A percentile compares a stretch with the other conserved stretches of the same genome.
Conservation (phyloP, 2,329 filamentous ascomycete genomes). For the Chaetomium olivaceum region DNA sequence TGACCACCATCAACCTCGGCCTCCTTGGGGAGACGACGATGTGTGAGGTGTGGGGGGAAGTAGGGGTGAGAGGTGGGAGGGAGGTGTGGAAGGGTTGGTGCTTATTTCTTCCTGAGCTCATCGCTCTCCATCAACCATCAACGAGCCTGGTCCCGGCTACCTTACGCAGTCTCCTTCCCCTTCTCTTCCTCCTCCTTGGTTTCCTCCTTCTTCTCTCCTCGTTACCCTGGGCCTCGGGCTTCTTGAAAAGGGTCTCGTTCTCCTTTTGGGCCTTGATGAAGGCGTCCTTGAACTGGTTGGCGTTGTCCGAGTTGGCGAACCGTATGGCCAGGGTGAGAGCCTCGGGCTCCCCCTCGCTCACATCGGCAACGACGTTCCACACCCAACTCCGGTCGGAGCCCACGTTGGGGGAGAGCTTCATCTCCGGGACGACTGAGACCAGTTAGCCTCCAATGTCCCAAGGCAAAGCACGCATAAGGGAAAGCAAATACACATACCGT, state of each 20-base stretch:
- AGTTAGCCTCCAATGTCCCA: slow-evolving; percentile 6
- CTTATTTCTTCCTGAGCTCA: slow-evolving; percentile 29
- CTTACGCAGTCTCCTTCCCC: slow-evolving; percentile 32
- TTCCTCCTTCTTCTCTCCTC: slow-evolving; percentile 34
- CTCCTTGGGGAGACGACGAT: slow-evolving; percentile 4
- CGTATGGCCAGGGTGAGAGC: slow-evolving; percentile 94
- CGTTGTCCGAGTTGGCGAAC: slow-evolving; percentile 97
- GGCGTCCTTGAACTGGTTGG: slow-evolving; percentile 95
- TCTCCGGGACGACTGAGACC: slow-evolving; percentile 82
- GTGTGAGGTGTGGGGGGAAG: neutral
- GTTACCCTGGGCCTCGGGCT: slow-evolving; percentile 40
- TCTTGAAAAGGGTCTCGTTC: slow-evolving; percentile 82
- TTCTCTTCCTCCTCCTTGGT: slow-evolving; percentile 29
- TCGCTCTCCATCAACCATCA: slow-evolving; percentile 22
- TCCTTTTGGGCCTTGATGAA: slow-evolving; percentile 97
- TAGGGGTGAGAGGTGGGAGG: neutral
- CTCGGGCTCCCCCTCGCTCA: slow-evolving; percentile 97
- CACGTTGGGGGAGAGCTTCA: slow-evolving; percentile 98
- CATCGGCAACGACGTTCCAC: slow-evolving; percentile 97
- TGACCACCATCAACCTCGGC: slow-evolving; percentile 13
- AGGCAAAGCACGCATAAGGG: neutral
- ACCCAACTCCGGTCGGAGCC: slow-evolving; percentile 99
- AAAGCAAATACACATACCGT: slow-evolving; percentile 64
- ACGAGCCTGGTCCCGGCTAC: neutral
- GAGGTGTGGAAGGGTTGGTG: slow-evolving; percentile 8